Evolutionary conservation across 495 filamentous ascomycete genomes (phyloP).

Genomic region (Penicillium longicatenatum): DNA sequence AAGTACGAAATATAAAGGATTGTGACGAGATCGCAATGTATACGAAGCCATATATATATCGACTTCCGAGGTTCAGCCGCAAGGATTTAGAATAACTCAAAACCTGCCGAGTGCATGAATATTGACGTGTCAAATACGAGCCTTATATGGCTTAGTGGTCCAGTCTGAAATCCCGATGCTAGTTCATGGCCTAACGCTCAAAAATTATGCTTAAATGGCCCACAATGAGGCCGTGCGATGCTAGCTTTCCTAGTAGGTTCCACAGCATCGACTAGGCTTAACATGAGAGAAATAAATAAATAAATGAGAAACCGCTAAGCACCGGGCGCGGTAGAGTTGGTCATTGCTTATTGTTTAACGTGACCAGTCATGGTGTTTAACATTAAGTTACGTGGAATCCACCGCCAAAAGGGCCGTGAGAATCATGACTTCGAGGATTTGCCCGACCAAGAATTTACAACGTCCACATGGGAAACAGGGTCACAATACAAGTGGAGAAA

Average conservation of each 20-base stretch:
- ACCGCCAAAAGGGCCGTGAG: background rate
- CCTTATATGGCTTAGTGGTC: slow-evolving; percentile 13
- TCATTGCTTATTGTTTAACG: too few relatives aligned
- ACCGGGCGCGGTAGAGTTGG: background rate
- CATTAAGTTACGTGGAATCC: too few relatives aligned
- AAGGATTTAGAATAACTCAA: background rate
- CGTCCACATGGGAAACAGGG: background rate
- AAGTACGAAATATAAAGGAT: background rate
- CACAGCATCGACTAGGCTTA: slow-evolving; percentile 6
- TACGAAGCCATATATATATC: background rate
- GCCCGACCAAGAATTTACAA: background rate
- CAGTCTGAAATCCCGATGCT: slow-evolving; percentile 11
- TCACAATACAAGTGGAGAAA: background rate
- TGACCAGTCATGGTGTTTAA: too few relatives aligned
- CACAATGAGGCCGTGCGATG: slow-evolving; percentile 17
- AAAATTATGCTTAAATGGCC: slow-evolving; percentile 28
- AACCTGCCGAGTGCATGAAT: background rate
- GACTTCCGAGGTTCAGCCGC: background rate
- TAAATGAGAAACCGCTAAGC: slow-evolving; percentile 9
- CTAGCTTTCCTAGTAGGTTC: slow-evolving; percentile 17
- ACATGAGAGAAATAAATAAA: background rate
- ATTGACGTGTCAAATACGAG: background rate
- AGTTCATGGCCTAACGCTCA: slow-evolving; percentile 15
- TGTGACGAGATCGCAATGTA: background rate
- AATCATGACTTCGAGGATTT: background rate